Percentiles rank a stretch among this genome's conserved stretches.
Evolutionary conservation across 2,329 filamentous ascomycete genomes (phyloP).

Genomic region (Aspergillus sp.): DNA sequence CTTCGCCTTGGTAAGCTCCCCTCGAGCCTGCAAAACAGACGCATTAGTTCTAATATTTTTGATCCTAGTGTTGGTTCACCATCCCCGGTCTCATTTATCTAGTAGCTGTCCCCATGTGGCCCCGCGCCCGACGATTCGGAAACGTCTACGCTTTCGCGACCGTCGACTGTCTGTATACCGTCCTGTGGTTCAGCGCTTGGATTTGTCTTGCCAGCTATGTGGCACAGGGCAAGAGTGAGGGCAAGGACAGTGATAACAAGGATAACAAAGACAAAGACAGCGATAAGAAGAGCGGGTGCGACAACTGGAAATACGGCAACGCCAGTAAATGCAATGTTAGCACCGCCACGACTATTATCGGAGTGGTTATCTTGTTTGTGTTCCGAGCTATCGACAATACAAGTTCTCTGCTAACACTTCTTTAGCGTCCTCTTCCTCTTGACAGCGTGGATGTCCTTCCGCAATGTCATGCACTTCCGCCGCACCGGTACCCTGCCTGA

Average conservation of each 20-base stretch:
- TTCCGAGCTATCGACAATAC: not conserved
- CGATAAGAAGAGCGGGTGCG: constrained; percentile 48
- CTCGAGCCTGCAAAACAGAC: not conserved
- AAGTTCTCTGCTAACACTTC: not conserved
- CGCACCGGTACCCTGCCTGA: constrained; percentile 56
- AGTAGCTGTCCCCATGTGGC: constrained; percentile 61
- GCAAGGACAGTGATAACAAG: constrained; percentile 33
- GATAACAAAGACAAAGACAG: constrained; percentile 27
- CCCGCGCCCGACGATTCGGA: constrained; percentile 57
- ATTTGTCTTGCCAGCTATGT: constrained; percentile 58
- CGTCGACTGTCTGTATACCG: constrained; percentile 54
- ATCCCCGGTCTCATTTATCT: constrained; percentile 61
- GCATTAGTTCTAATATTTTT: not conserved
- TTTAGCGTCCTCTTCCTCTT: constrained; percentile 54
- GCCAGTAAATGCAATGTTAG: constrained; percentile 57
- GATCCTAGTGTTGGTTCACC: constrained; percentile 57
- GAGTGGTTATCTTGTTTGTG: constrained; percentile 57
- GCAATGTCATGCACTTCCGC: constrained; percentile 57
- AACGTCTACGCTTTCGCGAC: constrained; percentile 61
- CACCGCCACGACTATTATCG: constrained; percentile 56
- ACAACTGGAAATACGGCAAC: constrained; percentile 56
- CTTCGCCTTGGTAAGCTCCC: constrained; percentile 54
- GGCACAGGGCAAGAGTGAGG: constrained; percentile 52
- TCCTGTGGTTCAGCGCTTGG: constrained; percentile 62
- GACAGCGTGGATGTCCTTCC: constrained; percentile 55